These are phyloP conservation scores for Pseudogymnoascus sp. DNA, from an alignment of 2,329 filamentous ascomycete species.

Conservation along the genomic window DNA sequence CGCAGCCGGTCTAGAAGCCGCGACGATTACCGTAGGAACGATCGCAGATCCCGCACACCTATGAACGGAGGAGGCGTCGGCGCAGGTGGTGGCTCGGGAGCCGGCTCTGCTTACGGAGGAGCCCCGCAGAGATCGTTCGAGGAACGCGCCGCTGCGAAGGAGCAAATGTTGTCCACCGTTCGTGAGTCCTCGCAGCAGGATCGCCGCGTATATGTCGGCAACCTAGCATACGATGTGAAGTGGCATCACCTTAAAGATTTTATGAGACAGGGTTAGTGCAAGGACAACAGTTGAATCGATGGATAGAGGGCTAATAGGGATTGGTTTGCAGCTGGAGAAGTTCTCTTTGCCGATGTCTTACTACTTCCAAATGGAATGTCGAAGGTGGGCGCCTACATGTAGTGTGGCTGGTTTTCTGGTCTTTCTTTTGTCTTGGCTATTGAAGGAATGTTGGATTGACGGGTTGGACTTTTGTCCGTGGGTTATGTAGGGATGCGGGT, in stretches of 20 bases:
- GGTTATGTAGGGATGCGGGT: constrained; percentile 99
- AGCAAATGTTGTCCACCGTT: constrained; percentile 93
- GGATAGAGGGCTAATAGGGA: constrained; percentile 33
- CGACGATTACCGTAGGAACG: constrained; percentile 67
- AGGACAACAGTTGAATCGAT: constrained; percentile 17
- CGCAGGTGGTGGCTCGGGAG: constrained; percentile 60
- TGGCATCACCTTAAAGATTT: constrained; percentile 99
- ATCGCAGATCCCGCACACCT: constrained; percentile 75
- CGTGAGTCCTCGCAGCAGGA: constrained; percentile 96
- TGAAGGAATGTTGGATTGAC: constrained; percentile 98
- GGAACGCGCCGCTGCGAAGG: constrained; percentile 73
- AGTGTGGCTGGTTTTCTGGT: constrained; percentile 74
- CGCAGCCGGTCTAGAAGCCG: constrained; percentile 71
- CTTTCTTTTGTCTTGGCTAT: constrained; percentile 52
- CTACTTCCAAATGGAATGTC: constrained; percentile 99
- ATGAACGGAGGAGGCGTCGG: constrained; percentile 66
- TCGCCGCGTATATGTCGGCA: constrained; percentile 98
- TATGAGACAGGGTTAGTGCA: constrained; percentile 89
- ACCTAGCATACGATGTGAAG: constrained; percentile 98
- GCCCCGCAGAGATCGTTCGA: constrained; percentile 71
- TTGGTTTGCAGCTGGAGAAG: constrained; percentile 73
- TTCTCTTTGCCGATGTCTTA: constrained; percentile 98
- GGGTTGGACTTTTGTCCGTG: constrained; percentile 87
- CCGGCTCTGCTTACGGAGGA: constrained; percentile 57
- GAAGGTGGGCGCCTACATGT: constrained; percentile 97